Evolutionary conservation across 148 eudicot species (phyloP), one percentile per base, ranked within the genome.

Genomic region (Limonium bicolor): DNA sequence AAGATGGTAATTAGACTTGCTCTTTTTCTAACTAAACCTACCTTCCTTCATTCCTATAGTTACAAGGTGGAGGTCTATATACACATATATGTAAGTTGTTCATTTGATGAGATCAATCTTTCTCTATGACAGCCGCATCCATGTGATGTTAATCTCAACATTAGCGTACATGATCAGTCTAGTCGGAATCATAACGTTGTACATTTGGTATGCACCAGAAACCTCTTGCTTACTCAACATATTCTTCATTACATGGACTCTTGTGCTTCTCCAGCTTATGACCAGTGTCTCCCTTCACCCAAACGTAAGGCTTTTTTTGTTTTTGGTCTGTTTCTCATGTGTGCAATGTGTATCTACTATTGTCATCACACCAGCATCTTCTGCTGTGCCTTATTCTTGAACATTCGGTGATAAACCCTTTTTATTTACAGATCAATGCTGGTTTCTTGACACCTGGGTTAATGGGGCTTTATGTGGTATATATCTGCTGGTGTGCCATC

Each of bases 401-500:
- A n/a, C n/a, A n/a, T n/a, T n/a, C n/a, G n/a, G n/a, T n/a, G n/a
- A n/a, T n/a, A n/a, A n/a, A n/a, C n/a, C n/a, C n/a, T n/a, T n/a
- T n/a, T n/a, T n/a, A n/a, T n/a, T 17, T 46, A 54, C 80, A 85
- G 95, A 64, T 85, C 32, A 72, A 69, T 56, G 70, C 68, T 46
- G 86, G 90, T n/a, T 71, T 74, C 46, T 60, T 85, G 67, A 63
- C 78, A 36, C 95, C 95, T 25, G 95, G 90, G 13, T 52, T 85
- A 17, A 85, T 85, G 95, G 92, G 95, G 38, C 77, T 85, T 37
- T 85, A 85, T 67, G 59, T 85, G 19, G 90, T 74, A 17, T 85
- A 73, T 41, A 75, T 85, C 58, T 85, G 95, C 65, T 85, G 95
- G 95, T 80, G 77, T 30, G 95, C 95, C 58, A 74, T 85, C 50